A percentile compares a stretch with the other conserved stretches of the same genome.
Conservation (phyloP, 768 basidiomycete species). For the Mycena haematopus region DNA sequence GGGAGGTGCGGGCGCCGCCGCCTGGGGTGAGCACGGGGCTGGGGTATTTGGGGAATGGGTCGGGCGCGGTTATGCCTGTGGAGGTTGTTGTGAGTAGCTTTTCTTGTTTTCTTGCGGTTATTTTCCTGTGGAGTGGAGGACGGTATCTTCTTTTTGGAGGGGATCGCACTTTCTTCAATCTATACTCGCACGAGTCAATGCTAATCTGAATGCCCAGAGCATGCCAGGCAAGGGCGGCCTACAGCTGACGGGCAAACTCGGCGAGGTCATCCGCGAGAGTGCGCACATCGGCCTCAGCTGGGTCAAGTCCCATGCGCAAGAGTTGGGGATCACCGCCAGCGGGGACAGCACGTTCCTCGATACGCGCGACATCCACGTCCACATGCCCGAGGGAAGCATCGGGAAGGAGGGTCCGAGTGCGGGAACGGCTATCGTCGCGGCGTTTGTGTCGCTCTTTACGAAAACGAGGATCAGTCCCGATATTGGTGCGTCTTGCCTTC, state of each 20-base stretch:
- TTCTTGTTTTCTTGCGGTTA: too few species aligned
- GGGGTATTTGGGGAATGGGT: slow-evolving; percentile 96
- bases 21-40: slow-evolving; percentile 94
- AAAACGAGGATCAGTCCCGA: slow-evolving; percentile 84
- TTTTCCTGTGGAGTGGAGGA: too few species aligned
- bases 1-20: slow-evolving; percentile 63
- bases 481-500: slow-evolving; percentile 70
- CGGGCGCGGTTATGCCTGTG: slow-evolving; percentile 96
- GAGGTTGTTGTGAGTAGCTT: too few species aligned
- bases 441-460: slow-evolving; percentile 91
- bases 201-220: slow-evolving; percentile 55
- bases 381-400: slow-evolving; percentile 95
- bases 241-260: slow-evolving; percentile 95
- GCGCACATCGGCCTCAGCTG: too few species aligned
- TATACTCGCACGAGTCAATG: too few species aligned
- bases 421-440: slow-evolving; percentile 90
- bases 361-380: slow-evolving; percentile 90
- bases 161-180: too few species aligned
- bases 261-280: slow-evolving; percentile 96
- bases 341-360: slow-evolving; percentile 65
- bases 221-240: slow-evolving; percentile 97
- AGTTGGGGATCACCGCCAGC: too few species aligned
- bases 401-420: slow-evolving; percentile 98
- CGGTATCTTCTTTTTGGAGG: too few species aligned
- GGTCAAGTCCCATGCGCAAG: too few species aligned